Evolutionary conservation across 495 filamentous ascomycete species (phyloP).

Genomic region (Trichoderma parareesei): DNA sequence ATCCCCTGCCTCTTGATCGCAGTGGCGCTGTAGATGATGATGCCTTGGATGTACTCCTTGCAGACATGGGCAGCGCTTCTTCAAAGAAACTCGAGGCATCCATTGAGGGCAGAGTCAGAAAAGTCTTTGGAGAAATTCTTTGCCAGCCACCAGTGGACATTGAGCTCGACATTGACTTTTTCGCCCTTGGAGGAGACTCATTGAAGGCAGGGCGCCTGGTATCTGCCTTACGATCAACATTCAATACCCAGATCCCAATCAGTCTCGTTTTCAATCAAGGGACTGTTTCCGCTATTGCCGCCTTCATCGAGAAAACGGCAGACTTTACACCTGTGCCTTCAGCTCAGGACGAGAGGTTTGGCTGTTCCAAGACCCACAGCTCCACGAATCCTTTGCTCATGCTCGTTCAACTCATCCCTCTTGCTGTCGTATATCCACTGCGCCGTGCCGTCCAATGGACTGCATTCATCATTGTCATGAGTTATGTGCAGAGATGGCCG

Average conservation of each 20-base stretch:
- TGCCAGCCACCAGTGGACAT: slow-evolving; percentile 21
- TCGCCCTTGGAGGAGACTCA: slow-evolving; percentile 38
- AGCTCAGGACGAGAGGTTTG: not conserved
- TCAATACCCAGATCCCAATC: slow-evolving; percentile 28
- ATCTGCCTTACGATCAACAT: slow-evolving; percentile 30
- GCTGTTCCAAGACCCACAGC: slow-evolving; percentile 24
- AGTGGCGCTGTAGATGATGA: slow-evolving; percentile 23
- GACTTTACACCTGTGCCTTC: not conserved
- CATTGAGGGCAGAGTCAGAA: slow-evolving; percentile 23
- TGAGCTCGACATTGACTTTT: slow-evolving; percentile 28
- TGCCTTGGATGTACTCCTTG: slow-evolving; percentile 18
- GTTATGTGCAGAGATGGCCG: slow-evolving; percentile 18
- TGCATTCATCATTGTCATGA: slow-evolving; percentile 27
- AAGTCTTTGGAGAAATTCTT: slow-evolving; percentile 26
- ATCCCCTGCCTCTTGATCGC: slow-evolving; percentile 21
- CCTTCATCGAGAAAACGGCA: slow-evolving; percentile 19
- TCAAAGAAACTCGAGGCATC: slow-evolving; percentile 13
- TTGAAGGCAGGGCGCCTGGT: slow-evolving; percentile 34
- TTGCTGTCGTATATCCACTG: slow-evolving; percentile 28
- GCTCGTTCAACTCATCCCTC: slow-evolving; percentile 31
- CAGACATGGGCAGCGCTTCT: slow-evolving; percentile 13
- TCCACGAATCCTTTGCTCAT: slow-evolving; percentile 31
- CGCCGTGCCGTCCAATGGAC: slow-evolving; percentile 34
- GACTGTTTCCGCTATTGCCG: slow-evolving; percentile 22
- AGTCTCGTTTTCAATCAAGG: slow-evolving; percentile 33